These are phyloP conservation scores for Astragalus membranaceus DNA, from an alignment of 306 rosid genomes.

Conservation along the genomic window DNA sequence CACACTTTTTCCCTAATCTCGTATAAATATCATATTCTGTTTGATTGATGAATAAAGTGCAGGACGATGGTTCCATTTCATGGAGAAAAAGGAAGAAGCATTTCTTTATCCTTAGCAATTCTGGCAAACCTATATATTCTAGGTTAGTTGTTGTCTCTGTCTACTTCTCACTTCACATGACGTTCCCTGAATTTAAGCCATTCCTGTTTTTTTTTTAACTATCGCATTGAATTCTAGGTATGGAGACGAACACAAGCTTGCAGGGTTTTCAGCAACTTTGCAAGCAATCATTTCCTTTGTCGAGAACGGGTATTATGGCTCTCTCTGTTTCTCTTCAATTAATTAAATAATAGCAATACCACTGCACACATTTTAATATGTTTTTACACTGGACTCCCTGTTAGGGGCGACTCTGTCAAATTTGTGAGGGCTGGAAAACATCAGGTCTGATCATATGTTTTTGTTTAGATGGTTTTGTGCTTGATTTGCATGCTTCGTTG, in stretches of 20 bases:
- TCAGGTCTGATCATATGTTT: constrained; percentile 49
- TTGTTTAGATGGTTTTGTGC: not conserved
- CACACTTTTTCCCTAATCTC: not conserved
- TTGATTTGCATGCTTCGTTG: not conserved
- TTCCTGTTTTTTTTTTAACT: not conserved
- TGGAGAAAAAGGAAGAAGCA: constrained; percentile 99
- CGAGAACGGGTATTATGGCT: constrained; percentile 63
- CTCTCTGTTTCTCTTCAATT: constrained; percentile 7
- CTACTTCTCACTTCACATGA: not conserved
- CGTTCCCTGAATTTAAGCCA: not conserved
- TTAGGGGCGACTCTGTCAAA: constrained; percentile 82
- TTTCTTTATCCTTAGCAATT: constrained; percentile 80
- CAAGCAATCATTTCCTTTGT: constrained; percentile 94
- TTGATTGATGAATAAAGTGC: constrained; percentile 56
- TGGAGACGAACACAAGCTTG: constrained; percentile 95
- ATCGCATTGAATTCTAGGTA: constrained; percentile 36
- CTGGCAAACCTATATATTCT: constrained; percentile 94
- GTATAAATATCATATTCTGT: constrained; percentile 21
- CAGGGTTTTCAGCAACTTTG: constrained; percentile 94
- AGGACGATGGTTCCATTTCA: constrained; percentile 93
- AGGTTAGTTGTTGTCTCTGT: constrained; percentile 44
- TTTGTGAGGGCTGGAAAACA: constrained; percentile 88
- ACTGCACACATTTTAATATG: not conserved
- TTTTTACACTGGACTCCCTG: constrained; percentile 1
- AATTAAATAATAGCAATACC: not conserved